A percentile compares a stretch with the other conserved stretches of the same genome.
Evolutionary conservation across 805 yeast species (phyloP).

Genomic region (Ogataea pini): DNA sequence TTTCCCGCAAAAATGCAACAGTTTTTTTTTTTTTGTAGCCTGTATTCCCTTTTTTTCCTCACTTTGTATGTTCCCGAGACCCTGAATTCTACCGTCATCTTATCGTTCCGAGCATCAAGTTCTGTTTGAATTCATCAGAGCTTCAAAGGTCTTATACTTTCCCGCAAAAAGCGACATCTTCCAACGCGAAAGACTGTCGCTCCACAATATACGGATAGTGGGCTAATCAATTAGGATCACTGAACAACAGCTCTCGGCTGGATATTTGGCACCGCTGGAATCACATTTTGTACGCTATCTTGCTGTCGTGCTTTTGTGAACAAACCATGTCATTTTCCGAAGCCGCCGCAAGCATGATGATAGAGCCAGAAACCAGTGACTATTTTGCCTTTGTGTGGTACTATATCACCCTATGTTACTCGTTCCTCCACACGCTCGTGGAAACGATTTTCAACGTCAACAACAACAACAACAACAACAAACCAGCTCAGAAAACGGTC

Average conservation of each 20-base stretch:
- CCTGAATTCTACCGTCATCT: too few species aligned
- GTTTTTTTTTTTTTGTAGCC: neutral
- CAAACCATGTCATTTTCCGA: neutral
- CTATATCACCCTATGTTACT: neutral
- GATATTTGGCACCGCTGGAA: neutral
- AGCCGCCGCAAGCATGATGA: neutral
- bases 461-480: neutral
- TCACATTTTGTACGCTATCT: neutral
- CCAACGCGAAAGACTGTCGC: neutral
- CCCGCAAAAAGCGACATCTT: neutral
- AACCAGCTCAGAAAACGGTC: neutral
- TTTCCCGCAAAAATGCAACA: neutral
- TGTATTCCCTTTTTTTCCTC: neutral
- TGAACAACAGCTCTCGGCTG: neutral
- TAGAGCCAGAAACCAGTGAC: neutral
- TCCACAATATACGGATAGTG: neutral
- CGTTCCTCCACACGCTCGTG: neutral
- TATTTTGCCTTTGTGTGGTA: neutral
- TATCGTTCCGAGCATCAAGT: too few species aligned
- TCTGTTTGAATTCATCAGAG: too few species aligned
- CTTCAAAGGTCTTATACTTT: neutral
- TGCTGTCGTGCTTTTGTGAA: neutral
- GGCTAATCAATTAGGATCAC: neutral
- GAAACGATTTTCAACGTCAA: neutral
- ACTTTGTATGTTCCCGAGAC: neutral